Evolutionary conservation across 2,329 filamentous ascomycete species (phyloP), one percentile per base, ranked within the genome.

Genomic region (Sclerotinia trifoliorum): DNA sequence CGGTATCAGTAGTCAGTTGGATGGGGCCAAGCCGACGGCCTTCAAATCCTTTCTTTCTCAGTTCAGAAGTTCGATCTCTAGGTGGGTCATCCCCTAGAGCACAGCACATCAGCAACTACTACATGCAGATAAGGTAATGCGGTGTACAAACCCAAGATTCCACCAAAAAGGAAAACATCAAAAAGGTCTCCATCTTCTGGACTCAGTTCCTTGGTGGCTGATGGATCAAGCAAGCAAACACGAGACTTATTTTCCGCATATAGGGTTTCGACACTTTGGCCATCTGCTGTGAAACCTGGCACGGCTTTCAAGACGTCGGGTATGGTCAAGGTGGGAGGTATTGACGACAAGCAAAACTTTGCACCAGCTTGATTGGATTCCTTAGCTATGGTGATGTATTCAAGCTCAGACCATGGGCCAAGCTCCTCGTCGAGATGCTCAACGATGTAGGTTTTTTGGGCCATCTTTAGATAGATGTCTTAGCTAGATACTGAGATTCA

Each of bases 1-100:
- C 95, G 26, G 95, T 99, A 78, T 99, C 95, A 5, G 95, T 99
- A 3, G 95, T 98, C 94, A 99, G 97, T 80, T 99, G 95, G 74
- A 94, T 90, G 10, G 94, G 92, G 0, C 95, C 95, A 42, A 99
- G 83, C 68, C 95, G 86, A 65, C 95, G 88, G 68, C 94, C 93
- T 68, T 89, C 84, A 75, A 96, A 99, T 3, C 95, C 95, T 78
- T 98, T 97, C 80, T 92, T 93, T 65, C 95, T 88, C 74, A 99
- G 82, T 79, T 99, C 95, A n/a, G 92, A 94, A 5, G 95, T 99
- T 71, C 95, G 90, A 80, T 98, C 94, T 86, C 94, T 84, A 60
- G 94, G 94, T 70, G 94, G 94, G 78, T 98, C 93, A 81, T 98
- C 94, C 69, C 94, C 93, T 96, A 75, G 71, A 44, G 26, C 57